Evolutionary conservation across 2,329 filamentous ascomycete genomes (phyloP), one percentile per base, ranked within the genome.

Genomic region (Talaromyces sp.): DNA sequence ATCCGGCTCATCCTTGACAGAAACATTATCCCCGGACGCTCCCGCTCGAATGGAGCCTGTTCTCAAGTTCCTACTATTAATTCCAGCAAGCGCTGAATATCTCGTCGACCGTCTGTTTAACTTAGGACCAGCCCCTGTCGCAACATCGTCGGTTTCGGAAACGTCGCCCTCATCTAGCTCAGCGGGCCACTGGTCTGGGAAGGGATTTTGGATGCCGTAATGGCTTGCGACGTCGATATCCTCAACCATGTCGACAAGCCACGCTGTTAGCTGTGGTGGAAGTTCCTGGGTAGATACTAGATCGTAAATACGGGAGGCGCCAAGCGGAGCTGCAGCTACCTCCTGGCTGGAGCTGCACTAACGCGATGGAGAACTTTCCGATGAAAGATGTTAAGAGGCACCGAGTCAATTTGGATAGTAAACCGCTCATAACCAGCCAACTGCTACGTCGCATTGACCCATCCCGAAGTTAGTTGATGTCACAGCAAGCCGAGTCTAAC

Each of bases 1-100:
- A 79, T 99, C 95, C 1, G 92, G 87, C 77, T 99, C 96, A 75
- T 99, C 95, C 74, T 90, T 90, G 74, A 95, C 91, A 35, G 96
- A 91, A 67, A 94, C 79, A 71, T 89, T 95, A 69, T 91, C 90
- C 54, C 89, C 83, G 35, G 89, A 89, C 4, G 37, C 41, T 59
- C 85, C 86, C 2, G 86, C 87, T 73, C 85, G 88, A 74, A 92
- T 87, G 5, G 89, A 86, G 1, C 90, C 90, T 0, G 87, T 85
- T 19, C 91, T 79, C 59, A 84, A 80, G 75, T 87, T 91, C 72
- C 88, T 86, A 77, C 89, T 90, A 57, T 90, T 86, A 62, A 87
- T 87, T 66, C 89, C 86, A 75, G 95, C 92, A 61, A 98, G 85
- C 19, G 91, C 92, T 68, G 93, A 92, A 77, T 92, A 97, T 73